These are phyloP conservation scores for Tephrocybe sp. DNA, from an alignment of 768 basidiomycete species.

Conservation along the genomic window DNA sequence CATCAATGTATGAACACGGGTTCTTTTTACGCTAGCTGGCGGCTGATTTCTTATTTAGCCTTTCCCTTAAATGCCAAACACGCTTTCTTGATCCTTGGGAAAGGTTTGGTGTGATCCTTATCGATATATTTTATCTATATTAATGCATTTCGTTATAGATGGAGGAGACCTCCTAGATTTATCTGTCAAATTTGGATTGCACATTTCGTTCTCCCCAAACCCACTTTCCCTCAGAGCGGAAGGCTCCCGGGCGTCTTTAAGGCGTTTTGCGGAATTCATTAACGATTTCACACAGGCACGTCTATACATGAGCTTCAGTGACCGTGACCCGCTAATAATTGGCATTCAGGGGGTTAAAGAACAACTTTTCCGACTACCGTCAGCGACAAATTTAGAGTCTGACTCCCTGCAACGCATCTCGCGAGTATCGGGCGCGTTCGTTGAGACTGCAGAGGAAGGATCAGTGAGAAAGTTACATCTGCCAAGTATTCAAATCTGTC, in stretches of 20 bases:
- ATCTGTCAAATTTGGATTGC: slow-evolving; percentile 58
- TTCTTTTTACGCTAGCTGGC: slow-evolving; percentile 1
- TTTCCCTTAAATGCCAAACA: slow-evolving; percentile 56
- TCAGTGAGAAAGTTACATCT: slow-evolving; percentile 32
- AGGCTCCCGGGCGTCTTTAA: slow-evolving; percentile 53
- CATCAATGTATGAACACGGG: slow-evolving; percentile 41
- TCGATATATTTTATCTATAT: neutral
- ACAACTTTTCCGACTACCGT: slow-evolving; percentile 42
- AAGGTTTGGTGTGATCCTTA: slow-evolving; percentile 43
- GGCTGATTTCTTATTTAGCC: slow-evolving; percentile 31
- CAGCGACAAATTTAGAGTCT: slow-evolving; percentile 35
- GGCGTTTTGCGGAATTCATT: slow-evolving; percentile 46
- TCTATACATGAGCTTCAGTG: slow-evolving; percentile 1
- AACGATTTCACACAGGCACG: slow-evolving; percentile 47
- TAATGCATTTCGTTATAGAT: slow-evolving; percentile 38
- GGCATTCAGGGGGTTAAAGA: slow-evolving; percentile 37
- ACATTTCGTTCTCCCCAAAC: slow-evolving; percentile 52
- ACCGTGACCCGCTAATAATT: slow-evolving; percentile 5
- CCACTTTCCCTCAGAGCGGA: slow-evolving; percentile 60
- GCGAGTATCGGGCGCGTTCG: slow-evolving; percentile 61
- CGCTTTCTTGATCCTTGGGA: slow-evolving; percentile 70
- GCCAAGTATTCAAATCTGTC: neutral
- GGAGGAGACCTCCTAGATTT: slow-evolving; percentile 59
- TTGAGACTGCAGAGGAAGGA: slow-evolving; percentile 50
- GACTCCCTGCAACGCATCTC: slow-evolving; percentile 64